Conservation (phyloP, 768 basidiomycete genomes). For the Hygrophorus pudorinus region DNA sequence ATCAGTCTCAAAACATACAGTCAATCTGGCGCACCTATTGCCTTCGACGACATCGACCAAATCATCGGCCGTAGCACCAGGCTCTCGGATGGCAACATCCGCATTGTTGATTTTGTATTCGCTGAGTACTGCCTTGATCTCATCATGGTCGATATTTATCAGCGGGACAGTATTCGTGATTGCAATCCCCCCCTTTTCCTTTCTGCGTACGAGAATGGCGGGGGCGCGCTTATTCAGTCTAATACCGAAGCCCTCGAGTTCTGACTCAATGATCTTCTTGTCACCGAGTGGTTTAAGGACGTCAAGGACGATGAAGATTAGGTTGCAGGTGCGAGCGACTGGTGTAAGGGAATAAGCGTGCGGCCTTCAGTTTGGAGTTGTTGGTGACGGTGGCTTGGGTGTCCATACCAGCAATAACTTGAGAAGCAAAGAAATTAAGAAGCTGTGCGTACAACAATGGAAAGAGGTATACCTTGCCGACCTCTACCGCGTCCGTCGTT, state of each 20-base stretch:
- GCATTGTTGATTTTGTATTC: conserved; percentile 88
- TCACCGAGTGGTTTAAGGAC: conserved; percentile 97
- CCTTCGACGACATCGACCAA: conserved; percentile 97
- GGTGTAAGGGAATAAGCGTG: conserved; percentile 5
- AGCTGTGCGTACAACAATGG: background rate
- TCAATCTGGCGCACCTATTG: conserved; percentile 49
- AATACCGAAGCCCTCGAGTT: conserved; percentile 98
- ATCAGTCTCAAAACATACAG: background rate
- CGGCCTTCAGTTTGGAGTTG: conserved; percentile 8
- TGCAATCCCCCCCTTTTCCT: conserved; percentile 87
- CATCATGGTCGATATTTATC: conserved; percentile 90
- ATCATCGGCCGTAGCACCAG: conserved; percentile 88
- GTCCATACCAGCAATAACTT: conserved; percentile 69
- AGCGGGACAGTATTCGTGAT: conserved; percentile 96
- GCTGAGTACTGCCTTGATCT: conserved; percentile 89
- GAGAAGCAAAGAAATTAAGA: conserved; percentile 6
- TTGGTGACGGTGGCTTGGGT: conserved; percentile 7
- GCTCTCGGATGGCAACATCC: conserved; percentile 89
- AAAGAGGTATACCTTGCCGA: conserved; percentile 59
- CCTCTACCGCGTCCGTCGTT: conserved; percentile 94
- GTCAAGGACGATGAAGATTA: conserved; percentile 97
- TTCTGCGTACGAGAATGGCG: conserved; percentile 70
- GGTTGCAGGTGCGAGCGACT: conserved; percentile 97
- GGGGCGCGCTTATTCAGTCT: conserved; percentile 93
- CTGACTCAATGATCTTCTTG: conserved; percentile 82